phyloP scores from a whole-genome alignment of 371 early-diverging fungal genomes.

The Mycotypha africana region DNA sequence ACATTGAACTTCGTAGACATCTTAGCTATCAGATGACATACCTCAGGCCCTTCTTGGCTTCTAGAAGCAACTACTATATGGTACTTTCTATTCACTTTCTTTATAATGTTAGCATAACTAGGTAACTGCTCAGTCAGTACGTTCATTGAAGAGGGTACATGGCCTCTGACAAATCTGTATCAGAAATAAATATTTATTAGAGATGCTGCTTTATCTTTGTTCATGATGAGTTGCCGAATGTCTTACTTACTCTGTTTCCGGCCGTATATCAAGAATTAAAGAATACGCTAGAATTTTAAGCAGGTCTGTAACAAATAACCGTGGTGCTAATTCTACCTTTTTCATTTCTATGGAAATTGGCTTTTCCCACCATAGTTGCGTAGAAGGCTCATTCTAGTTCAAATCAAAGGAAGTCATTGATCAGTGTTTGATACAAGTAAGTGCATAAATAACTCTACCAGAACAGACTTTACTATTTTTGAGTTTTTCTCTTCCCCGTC shows the following conservation, averaged over 20 bases:
- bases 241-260: slow-evolving; percentile 56
- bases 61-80: slow-evolving; percentile 49
- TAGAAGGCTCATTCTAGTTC: background rate
- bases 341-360: slow-evolving; percentile 47
- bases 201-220: background rate
- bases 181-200: too few species aligned
- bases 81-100: slow-evolving; percentile 54
- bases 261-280: slow-evolving; percentile 57
- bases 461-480: background rate
- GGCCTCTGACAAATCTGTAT: slow-evolving; percentile 49
- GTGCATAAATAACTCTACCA: too few species aligned
- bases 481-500: background rate
- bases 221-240: too few species aligned
- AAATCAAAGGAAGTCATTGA: too few species aligned
- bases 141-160: slow-evolving; percentile 55
- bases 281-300: slow-evolving; percentile 43
- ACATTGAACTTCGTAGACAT: background rate
- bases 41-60: slow-evolving; percentile 49
- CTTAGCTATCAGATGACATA: too few species aligned
- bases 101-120: slow-evolving; percentile 39
- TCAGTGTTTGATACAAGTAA: too few species aligned
- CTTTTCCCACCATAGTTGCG: slow-evolving; percentile 59
- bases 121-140: slow-evolving; percentile 43
- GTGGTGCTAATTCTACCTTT: slow-evolving; percentile 54
- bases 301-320: slow-evolving; percentile 51